These are phyloP conservation scores for Hypomyces perniciosus DNA, from an alignment of 2,329 filamentous ascomycete genomes.

Conservation along the genomic window DNA sequence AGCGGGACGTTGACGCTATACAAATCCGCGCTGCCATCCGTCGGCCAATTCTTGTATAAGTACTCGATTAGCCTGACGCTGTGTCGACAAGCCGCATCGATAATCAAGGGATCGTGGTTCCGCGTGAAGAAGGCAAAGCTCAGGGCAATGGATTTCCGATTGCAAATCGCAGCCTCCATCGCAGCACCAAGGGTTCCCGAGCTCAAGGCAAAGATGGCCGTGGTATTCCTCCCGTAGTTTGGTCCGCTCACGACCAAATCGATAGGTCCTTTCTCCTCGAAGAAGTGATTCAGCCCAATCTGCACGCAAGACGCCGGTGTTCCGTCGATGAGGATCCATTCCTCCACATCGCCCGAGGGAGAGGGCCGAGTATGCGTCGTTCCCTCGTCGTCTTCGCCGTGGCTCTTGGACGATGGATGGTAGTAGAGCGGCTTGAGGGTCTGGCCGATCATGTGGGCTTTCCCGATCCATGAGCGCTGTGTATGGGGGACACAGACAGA, in stretches of 20 bases:
- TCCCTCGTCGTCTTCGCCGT: slow-evolving; percentile 49
- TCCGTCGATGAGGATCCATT: slow-evolving; percentile 77
- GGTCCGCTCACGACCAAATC: slow-evolving; percentile 75
- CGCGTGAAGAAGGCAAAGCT: slow-evolving; percentile 85
- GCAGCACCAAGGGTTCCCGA: slow-evolving; percentile 74
- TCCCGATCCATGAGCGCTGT: slow-evolving; percentile 96
- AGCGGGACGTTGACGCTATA: slow-evolving; percentile 90
- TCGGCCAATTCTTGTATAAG: slow-evolving; percentile 67
- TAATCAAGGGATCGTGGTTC: slow-evolving; percentile 76
- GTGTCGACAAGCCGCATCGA: slow-evolving; percentile 68
- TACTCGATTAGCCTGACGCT: slow-evolving; percentile 74
- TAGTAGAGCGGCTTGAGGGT: slow-evolving; percentile 82
- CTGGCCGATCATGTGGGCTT: slow-evolving; percentile 92
- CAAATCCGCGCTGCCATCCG: slow-evolving; percentile 64
- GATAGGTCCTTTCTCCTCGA: slow-evolving; percentile 62
- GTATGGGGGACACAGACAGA: slow-evolving; percentile 87
- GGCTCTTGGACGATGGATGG: slow-evolving; percentile 46
- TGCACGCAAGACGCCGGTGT: slow-evolving; percentile 77
- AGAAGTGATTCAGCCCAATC: slow-evolving; percentile 76
- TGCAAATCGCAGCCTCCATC: slow-evolving; percentile 69
- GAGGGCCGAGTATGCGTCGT: slow-evolving; percentile 55
- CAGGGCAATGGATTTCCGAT: slow-evolving; percentile 67
- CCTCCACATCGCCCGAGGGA: slow-evolving; percentile 54
- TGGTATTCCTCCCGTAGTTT: slow-evolving; percentile 79
- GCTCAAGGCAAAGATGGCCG: slow-evolving; percentile 70